These are phyloP conservation scores for Monosporascus cannonballus DNA, from an alignment of 2,329 filamentous ascomycete species.

Conservation along the genomic window DNA sequence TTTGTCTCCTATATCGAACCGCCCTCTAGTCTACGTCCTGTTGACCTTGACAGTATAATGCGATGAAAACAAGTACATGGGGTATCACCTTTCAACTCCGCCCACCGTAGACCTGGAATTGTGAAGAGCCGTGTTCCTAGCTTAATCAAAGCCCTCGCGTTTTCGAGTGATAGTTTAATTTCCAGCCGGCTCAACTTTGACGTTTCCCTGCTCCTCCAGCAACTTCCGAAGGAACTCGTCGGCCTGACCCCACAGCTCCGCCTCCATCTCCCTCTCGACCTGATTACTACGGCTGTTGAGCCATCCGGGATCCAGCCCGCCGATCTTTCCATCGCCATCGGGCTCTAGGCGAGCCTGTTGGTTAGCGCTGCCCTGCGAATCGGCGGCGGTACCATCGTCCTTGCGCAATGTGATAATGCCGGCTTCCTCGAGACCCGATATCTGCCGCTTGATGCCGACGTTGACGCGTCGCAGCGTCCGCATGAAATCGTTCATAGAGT, in stretches of 20 bases:
- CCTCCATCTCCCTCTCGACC: conserved; percentile 77
- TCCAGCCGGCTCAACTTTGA: background rate
- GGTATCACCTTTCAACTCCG: background rate
- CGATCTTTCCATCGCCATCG: conserved; percentile 49
- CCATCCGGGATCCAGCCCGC: conserved; percentile 75
- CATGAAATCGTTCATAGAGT: conserved; percentile 62
- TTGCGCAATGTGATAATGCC: conserved; percentile 56
- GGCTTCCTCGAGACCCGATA: conserved; percentile 76
- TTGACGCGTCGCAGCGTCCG: conserved; percentile 67
- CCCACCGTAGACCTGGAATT: background rate
- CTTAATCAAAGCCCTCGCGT: too few species aligned
- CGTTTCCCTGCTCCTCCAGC: conserved; percentile 3
- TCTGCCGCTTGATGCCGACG: conserved; percentile 67
- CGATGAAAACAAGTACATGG: background rate
- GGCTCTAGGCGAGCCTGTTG: conserved; percentile 42
- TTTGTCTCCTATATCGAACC: too few species aligned
- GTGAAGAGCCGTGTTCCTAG: background rate
- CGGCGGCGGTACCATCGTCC: conserved; percentile 20
- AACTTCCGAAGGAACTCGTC: conserved; percentile 14
- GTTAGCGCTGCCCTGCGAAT: conserved; percentile 11
- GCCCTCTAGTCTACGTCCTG: too few species aligned
- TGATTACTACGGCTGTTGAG: conserved; percentile 80
- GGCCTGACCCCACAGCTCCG: conserved; percentile 60
- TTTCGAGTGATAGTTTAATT: background rate
- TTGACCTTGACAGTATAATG: too few species aligned